Percentiles rank a stretch among this genome's conserved stretches.
Conservation (phyloP, 2,329 filamentous ascomycete species). For the Sclerotinia trifoliorum region DNA sequence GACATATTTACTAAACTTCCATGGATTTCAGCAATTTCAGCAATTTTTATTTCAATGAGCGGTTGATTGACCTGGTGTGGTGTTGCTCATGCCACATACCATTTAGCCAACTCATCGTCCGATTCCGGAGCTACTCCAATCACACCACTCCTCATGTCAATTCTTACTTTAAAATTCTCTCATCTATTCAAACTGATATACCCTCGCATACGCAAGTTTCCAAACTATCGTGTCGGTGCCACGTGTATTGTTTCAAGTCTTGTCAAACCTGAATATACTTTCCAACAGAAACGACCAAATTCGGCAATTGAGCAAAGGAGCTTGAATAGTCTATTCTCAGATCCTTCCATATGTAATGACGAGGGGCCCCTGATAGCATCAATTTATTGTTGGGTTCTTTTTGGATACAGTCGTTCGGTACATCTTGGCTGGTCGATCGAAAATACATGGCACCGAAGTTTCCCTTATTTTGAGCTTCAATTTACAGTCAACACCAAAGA, state of each 20-base stretch:
- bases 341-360: neutral
- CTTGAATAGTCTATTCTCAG: neutral
- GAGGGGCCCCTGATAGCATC: neutral
- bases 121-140: slow-evolving; percentile 13
- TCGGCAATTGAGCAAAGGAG: slow-evolving; percentile 1
- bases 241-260: slow-evolving; percentile 17
- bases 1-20: neutral
- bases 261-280: neutral
- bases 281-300: neutral
- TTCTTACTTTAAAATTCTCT: neutral
- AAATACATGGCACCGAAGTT: neutral
- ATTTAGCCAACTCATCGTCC: slow-evolving; percentile 16
- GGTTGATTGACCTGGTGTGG: slow-evolving; percentile 15
- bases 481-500: neutral
- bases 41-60: neutral
- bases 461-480: neutral
- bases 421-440: neutral
- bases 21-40: neutral
- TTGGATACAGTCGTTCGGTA: neutral
- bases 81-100: slow-evolving; percentile 18
- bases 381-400: neutral
- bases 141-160: neutral
- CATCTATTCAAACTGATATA: neutral
- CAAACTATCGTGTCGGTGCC: slow-evolving; percentile 12
- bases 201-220: neutral